Conservation (phyloP, 371 early-diverging fungal genomes). For the Umbelopsis sp. region DNA sequence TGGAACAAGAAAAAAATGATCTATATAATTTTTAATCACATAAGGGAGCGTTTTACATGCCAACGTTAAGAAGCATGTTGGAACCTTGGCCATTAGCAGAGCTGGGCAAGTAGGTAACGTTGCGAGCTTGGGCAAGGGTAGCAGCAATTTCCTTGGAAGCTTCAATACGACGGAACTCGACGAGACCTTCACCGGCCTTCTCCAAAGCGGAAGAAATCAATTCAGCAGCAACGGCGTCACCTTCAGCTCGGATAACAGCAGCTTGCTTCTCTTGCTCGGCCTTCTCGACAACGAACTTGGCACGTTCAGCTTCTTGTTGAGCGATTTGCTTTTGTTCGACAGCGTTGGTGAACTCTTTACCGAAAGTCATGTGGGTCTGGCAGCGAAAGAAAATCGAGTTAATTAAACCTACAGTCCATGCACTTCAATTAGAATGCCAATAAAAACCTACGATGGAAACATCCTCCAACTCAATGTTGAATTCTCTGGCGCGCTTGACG, state of each 20-base stretch:
- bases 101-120: conserved; percentile 93
- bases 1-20: neutral
- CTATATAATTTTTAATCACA: neutral
- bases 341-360: conserved; percentile 94
- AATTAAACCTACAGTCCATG: neutral
- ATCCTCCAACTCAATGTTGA: conserved; percentile 95
- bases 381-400: neutral
- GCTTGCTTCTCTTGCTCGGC: conserved; percentile 98
- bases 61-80: conserved; percentile 61
- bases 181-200: conserved; percentile 86
- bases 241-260: conserved; percentile 98
- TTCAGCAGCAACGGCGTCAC: conserved; percentile 93
- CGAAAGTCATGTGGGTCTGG: conserved; percentile 95
- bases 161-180: conserved; percentile 97
- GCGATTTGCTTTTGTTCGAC: conserved; percentile 94
- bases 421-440: neutral
- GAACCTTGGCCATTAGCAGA: conserved; percentile 40
- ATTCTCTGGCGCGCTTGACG: conserved; percentile 91
- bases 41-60: conserved; percentile 20
- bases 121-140: conserved; percentile 81
- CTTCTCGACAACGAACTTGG: conserved; percentile 89
- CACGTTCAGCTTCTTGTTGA: conserved; percentile 97
- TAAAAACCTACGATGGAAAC: conserved; percentile 88
- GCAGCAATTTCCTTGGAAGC: conserved; percentile 96
- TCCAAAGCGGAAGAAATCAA: conserved; percentile 85